A percentile compares a stretch with the other conserved stretches of the same genome.
Evolutionary conservation across 768 basidiomycete species (phyloP).

Genomic region (Amanita molliuscula): DNA sequence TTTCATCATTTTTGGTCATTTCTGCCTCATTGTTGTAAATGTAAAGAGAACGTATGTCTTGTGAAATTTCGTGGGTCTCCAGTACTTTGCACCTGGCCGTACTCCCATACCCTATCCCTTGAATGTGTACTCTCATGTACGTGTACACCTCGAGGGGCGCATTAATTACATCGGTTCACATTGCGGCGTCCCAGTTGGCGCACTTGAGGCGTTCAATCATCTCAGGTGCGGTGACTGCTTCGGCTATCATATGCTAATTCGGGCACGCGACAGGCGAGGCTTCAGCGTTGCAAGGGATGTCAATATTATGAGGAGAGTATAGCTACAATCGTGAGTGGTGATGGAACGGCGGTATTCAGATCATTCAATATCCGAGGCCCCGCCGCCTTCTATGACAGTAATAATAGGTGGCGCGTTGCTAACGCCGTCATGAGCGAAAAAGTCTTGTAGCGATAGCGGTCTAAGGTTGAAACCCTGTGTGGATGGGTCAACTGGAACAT

Average conservation of each 20-base stretch:
- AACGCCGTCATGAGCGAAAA: slow-evolving; percentile 36
- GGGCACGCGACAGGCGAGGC: neutral
- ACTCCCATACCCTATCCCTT: no score
- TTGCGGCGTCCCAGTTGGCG: no score
- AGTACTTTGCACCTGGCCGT: no score
- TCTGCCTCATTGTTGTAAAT: neutral
- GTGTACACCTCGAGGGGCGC: no score
- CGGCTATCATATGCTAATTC: neutral
- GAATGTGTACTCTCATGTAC: no score
- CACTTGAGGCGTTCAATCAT: no score
- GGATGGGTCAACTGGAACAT: neutral
- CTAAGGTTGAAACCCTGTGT: slow-evolving; percentile 69
- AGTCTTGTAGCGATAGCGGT: slow-evolving; percentile 62
- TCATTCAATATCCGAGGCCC: slow-evolving; percentile 11
- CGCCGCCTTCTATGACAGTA: slow-evolving; percentile 14
- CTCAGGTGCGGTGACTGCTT: no score
- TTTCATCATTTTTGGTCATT: neutral
- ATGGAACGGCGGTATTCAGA: slow-evolving; percentile 14
- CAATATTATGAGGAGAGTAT: slow-evolving; percentile 24
- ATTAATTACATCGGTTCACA: no score
- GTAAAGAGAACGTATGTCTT: neutral
- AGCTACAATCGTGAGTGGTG: neutral
- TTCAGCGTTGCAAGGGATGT: slow-evolving; percentile 13
- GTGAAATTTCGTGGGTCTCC: no score
- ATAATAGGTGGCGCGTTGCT: slow-evolving; percentile 23